Base-by-base conservation (phyloP, 2,329 filamentous ascomycete genomes). In the Septoria petroselini region DNA sequence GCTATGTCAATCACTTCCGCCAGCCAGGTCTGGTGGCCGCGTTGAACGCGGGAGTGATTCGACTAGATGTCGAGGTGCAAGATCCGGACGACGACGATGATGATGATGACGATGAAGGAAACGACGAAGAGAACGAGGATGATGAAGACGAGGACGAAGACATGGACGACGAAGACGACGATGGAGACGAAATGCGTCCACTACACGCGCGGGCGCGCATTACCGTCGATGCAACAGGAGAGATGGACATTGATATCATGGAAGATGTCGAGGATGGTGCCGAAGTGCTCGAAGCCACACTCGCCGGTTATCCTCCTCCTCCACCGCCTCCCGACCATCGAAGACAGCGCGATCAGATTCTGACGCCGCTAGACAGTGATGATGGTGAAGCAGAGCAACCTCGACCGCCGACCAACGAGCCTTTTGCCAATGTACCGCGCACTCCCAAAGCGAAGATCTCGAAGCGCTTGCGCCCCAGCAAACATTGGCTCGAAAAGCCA, bases 401-500 rank as follows among this genome's bases (percentile, higher is more conserved):
- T 7, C 53, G 49, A 37, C 58, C 59, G 7, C 15, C 38, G 7
- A 40, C 42, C n/a, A 60, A 58, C 23, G 60, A 58, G 17, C 65
- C 64, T 7, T 65, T 62, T 38, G 50, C 81, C 7, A 80, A 85
- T 8, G 85, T 97, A 18, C 93, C 93, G 4, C 86, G 85, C 65
- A 97, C 93, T 0, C 91, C 90, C 4, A 76, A 72, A 41, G 67
- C 71, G 12, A 65, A 70, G 21, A 69, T 70, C 2, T 61, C 70
- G 18, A 55, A 50, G 40, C 77, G 79, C 8, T 78, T 80, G n/a
- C 79, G 77, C 46, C 84, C 88, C 8, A 84, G 88, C 9, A 78
- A 80, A 45, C 91, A 96, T 70, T 97, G 91, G 91, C 77, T 93
- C 29, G 85, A 89, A 61, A 89, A 85, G 29, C 89, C 91, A 5